Evolutionary conservation across 1,139 yeast species (phyloP).

Genomic region (Pichia sp.): DNA sequence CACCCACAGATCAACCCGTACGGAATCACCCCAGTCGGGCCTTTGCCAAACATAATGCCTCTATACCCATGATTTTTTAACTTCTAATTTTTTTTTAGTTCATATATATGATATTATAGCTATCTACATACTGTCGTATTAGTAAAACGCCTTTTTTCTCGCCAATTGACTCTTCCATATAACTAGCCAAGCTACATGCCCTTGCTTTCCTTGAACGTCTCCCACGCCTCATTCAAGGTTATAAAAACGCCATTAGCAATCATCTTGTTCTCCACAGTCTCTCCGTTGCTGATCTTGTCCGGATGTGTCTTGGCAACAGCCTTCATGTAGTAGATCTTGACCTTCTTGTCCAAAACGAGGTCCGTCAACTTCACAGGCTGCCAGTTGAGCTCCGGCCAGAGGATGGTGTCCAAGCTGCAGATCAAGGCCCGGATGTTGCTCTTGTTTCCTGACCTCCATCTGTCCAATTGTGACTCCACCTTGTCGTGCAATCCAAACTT

Average conservation of each 20-base stretch:
- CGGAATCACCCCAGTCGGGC: slow-evolving; percentile 86
- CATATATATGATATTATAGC: background rate
- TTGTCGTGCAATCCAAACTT: slow-evolving; percentile 56
- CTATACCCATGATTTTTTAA: slow-evolving; percentile 20
- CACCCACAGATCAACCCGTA: slow-evolving; percentile 77
- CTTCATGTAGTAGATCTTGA: slow-evolving; percentile 81
- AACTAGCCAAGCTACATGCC: background rate
- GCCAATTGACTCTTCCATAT: background rate
- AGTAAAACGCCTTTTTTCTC: background rate
- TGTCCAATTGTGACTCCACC: slow-evolving; percentile 49
- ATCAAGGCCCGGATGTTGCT: slow-evolving; percentile 73
- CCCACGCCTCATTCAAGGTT: slow-evolving; percentile 87
- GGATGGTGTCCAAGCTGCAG: slow-evolving; percentile 56
- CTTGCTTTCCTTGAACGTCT: slow-evolving; percentile 52
- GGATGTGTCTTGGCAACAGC: slow-evolving; percentile 95
- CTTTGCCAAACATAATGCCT: slow-evolving; percentile 66
- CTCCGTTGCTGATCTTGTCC: slow-evolving; percentile 62
- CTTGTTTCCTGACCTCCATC: slow-evolving; percentile 74
- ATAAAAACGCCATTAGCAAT: slow-evolving; percentile 86
- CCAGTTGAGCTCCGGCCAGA: slow-evolving; percentile 65
- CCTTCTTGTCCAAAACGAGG: slow-evolving; percentile 85
- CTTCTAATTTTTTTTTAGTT: background rate
- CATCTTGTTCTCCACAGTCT: slow-evolving; percentile 68
- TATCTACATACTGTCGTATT: no score
- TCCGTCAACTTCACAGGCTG: slow-evolving; percentile 63